A percentile compares a stretch with the other conserved stretches of the same genome.
These are phyloP conservation scores for Thelonectria olida DNA, from an alignment of 2,329 filamentous ascomycete species.

Conservation along the genomic window DNA sequence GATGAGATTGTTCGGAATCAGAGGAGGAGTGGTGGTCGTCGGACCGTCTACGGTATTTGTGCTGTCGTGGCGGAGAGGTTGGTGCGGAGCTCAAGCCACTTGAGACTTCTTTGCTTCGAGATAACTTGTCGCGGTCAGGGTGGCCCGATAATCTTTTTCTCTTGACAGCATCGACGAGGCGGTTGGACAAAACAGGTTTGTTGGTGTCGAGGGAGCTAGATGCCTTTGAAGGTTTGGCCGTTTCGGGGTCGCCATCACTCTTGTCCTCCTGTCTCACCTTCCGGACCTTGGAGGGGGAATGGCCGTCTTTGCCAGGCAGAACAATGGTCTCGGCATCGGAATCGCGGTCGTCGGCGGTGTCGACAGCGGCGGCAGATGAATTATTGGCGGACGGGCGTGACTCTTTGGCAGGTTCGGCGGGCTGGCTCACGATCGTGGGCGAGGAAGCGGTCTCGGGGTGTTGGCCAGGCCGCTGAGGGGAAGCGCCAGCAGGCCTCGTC, in stretches of 20 bases:
- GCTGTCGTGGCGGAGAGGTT: slow-evolving; percentile 59
- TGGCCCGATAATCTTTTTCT: slow-evolving; percentile 58
- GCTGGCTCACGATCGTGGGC: slow-evolving; percentile 37
- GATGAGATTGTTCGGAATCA: slow-evolving; percentile 62
- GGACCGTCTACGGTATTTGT: slow-evolving; percentile 44
- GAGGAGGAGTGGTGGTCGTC: slow-evolving; percentile 59
- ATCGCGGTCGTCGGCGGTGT: slow-evolving; percentile 63
- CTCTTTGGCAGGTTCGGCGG: slow-evolving; percentile 34
- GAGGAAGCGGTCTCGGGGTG: slow-evolving; percentile 34
- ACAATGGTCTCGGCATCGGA: slow-evolving; percentile 80
- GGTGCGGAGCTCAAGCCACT: slow-evolving; percentile 68
- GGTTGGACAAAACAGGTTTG: slow-evolving; percentile 47
- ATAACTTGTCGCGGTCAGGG: slow-evolving; percentile 51
- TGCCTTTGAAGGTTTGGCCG: slow-evolving; percentile 45
- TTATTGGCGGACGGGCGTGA: slow-evolving; percentile 46
- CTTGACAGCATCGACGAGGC: slow-evolving; percentile 49
- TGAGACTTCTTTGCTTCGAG: slow-evolving; percentile 60
- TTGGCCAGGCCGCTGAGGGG: slow-evolving; percentile 54
- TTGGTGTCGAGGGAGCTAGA: slow-evolving; percentile 47
- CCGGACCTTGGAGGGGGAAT: slow-evolving; percentile 70
- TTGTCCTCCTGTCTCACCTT: slow-evolving; percentile 73
- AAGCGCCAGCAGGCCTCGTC: slow-evolving; percentile 66
- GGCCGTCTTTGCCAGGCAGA: slow-evolving; percentile 70
- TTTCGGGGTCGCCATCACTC: slow-evolving; percentile 63
- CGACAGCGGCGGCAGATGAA: slow-evolving; percentile 41